Base-by-base conservation (phyloP, 2,329 filamentous ascomycete genomes). In the Phialocephala sp. region DNA sequence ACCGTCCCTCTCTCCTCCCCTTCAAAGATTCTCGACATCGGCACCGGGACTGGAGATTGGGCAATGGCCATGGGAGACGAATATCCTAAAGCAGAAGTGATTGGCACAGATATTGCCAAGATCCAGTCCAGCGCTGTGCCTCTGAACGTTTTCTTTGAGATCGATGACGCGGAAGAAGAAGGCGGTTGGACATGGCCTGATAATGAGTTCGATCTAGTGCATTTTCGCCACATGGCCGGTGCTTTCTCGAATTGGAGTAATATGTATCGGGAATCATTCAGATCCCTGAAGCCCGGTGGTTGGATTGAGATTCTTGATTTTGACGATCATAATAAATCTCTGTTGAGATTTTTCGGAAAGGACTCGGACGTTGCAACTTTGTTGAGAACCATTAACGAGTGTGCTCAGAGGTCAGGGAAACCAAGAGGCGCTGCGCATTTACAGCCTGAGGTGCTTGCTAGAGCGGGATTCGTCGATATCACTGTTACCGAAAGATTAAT, bases 41-140 rank as follows among this genome's bases (percentile, higher is more conserved):
- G 80, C n/a, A 87, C 84, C 8, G 88, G 88, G 18, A 87, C 85
- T 0, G 87, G 87, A 1, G 86, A 87, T 63, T 89, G 87, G 85
- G 82, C 85, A 4, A 86, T 88, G 65, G 85, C 86, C 66, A 84
- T 90, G 78, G 85, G 83, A 71, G 82, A 85, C 59, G 73, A 80
- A 54, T 80, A 77, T 60, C 78, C 80, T 2, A 74, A 80, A 61
- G 75, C 80, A 47, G 79, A 85, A 66, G 81, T 91, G 36, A 82
- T 84, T 58, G 89, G 87, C 4, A 82, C 85, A 14, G 86, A 89
- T 69, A 81, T 89, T 2, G 86, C 84, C 2, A 84, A 85, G 11
- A 86, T 88, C 50, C 86, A 88, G 72, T 84, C 85, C 1, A 80
- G 78, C n/a, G 82, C 82, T 73, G 83, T 88, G 1, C 87, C 87